These are phyloP conservation scores for Coemansia biformis DNA, from an alignment of 192 early-diverging fungal genomes.

Conservation along the genomic window DNA sequence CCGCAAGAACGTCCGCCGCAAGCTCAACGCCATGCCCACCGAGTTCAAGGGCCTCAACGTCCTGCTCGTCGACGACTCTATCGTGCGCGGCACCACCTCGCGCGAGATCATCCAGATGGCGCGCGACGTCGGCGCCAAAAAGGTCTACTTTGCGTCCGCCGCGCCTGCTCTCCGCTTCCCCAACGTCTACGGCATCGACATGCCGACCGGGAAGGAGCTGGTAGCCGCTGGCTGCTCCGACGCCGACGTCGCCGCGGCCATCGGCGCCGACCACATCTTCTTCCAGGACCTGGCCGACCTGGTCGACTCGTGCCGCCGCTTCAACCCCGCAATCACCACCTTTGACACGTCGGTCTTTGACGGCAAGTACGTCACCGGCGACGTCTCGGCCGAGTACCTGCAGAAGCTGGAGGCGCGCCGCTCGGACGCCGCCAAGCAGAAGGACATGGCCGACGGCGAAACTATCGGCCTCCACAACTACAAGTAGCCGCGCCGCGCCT, in stretches of 20 bases:
- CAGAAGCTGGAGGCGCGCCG: conserved; percentile 47
- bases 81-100: conserved; percentile 99
- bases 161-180: conserved; percentile 93
- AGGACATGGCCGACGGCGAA: conserved; percentile 24
- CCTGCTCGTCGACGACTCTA: conserved; percentile 97
- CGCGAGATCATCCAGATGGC: conserved; percentile 99
- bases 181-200: conserved; percentile 99
- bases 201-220: conserved; percentile 91
- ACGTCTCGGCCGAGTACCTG: conserved; percentile 66
- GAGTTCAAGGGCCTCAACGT: conserved; percentile 97
- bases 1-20: conserved; percentile 88
- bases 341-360: conserved; percentile 99
- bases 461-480: conserved; percentile 52
- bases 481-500: no score
- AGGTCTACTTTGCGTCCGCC: conserved; percentile 99
- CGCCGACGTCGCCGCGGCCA: conserved; percentile 76
- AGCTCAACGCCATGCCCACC: conserved; percentile 97
- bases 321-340: conserved; percentile 71
- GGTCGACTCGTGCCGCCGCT: conserved; percentile 74
- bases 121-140: conserved; percentile 94
- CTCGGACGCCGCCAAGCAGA: conserved; percentile 42
- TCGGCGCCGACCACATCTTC: conserved; percentile 95
- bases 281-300: conserved; percentile 87
- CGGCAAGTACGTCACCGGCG: conserved; percentile 86
- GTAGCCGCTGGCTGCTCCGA: conserved; percentile 77